Evolutionary conservation across 495 filamentous ascomycete species (phyloP).

Genomic region (Xylona heveae): DNA sequence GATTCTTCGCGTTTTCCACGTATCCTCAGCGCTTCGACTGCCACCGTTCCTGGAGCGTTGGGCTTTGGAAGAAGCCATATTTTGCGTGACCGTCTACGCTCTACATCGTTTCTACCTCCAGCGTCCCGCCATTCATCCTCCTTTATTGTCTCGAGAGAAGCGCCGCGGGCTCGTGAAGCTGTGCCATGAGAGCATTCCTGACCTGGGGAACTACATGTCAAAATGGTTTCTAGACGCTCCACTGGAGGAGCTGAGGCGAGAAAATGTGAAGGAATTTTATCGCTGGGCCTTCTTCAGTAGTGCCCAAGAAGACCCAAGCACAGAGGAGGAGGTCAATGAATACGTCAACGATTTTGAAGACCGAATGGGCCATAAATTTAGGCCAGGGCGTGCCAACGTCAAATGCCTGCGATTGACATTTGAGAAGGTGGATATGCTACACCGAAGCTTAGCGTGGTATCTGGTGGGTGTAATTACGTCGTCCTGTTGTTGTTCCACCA

Average conservation of each 20-base stretch:
- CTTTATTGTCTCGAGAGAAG: conserved; percentile 17
- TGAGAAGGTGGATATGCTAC: conserved; percentile 36
- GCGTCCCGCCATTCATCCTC: conserved; percentile 28
- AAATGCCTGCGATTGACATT: conserved; percentile 36
- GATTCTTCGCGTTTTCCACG: conserved; percentile 13
- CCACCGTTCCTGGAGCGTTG: conserved; percentile 16
- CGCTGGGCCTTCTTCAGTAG: conserved; percentile 36
- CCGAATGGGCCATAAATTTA: conserved; percentile 22
- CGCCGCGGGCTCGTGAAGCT: conserved; percentile 28
- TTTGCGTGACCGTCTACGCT: conserved; percentile 30
- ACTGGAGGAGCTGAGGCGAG: conserved; percentile 32
- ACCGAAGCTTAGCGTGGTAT: conserved; percentile 45
- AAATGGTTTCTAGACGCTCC: conserved; percentile 44
- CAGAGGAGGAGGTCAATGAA: conserved; percentile 34
- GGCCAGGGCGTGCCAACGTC: conserved; percentile 28
- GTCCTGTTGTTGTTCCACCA: conserved; percentile 2
- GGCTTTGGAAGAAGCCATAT: conserved; percentile 24
- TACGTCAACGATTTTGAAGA: conserved; percentile 28
- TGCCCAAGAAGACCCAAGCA: conserved; percentile 13
- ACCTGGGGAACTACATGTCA: conserved; percentile 31
- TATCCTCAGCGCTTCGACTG: conserved; percentile 10
- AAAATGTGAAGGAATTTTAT: conserved; percentile 43
- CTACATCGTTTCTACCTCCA: conserved; percentile 28
- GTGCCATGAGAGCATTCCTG: conserved; percentile 29
- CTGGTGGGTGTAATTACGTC: conserved; percentile 17